Evolutionary conservation across 805 yeast species (phyloP).

Genomic region (Hanseniaspora lindneri): DNA sequence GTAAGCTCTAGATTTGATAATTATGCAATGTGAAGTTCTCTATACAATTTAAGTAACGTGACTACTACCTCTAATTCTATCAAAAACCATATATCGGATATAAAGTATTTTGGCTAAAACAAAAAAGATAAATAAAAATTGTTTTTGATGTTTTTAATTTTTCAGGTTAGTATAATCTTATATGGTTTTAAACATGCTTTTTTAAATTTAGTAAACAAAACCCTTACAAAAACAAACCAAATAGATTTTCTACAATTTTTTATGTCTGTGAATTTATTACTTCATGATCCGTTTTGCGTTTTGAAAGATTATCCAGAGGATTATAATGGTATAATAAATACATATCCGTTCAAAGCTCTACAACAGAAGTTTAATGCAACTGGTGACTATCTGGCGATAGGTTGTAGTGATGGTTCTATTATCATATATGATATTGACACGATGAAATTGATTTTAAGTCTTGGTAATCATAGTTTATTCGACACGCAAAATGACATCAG

Average conservation of each 20-base stretch:
- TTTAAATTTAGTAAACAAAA: background rate
- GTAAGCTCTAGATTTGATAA: too few species aligned
- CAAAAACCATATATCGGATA: too few species aligned
- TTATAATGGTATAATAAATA: constrained; percentile 51
- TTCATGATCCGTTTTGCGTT: constrained; percentile 82
- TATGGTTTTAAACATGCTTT: background rate
- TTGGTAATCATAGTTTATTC: constrained; percentile 17
- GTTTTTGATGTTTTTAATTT: too few species aligned
- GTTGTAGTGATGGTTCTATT: constrained; percentile 61
- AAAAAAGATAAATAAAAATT: too few species aligned
- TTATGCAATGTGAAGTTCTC: too few species aligned
- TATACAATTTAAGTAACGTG: too few species aligned
- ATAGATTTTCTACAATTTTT: too few species aligned
- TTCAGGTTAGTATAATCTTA: too few species aligned
- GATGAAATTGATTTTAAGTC: constrained; percentile 24
- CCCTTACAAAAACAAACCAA: too few species aligned
- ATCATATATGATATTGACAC: constrained; percentile 67
- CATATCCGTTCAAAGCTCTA: constrained; percentile 49
- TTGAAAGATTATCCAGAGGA: constrained; percentile 86
- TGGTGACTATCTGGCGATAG: constrained; percentile 82
- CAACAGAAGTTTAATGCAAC: constrained; percentile 54
- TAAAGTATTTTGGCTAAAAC: too few species aligned
- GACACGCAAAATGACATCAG: background rate
- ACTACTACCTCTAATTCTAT: too few species aligned
- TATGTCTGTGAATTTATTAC: constrained; percentile 54